These are phyloP conservation scores for Ochromonas danica DNA, from an alignment of 108 stramenopile genomes.

Conservation along the genomic window DNA sequence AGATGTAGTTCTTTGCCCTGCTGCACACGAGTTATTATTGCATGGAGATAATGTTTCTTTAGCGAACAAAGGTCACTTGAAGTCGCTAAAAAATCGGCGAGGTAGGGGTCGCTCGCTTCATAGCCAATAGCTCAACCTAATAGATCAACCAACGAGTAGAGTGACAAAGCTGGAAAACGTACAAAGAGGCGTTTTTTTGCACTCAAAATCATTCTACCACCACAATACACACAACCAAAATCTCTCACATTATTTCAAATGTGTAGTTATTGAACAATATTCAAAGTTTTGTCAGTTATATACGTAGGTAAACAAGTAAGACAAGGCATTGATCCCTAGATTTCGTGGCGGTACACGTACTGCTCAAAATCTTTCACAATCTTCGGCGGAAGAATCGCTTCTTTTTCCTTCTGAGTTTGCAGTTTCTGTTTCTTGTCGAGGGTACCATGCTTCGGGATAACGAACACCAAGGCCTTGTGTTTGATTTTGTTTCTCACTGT, in stretches of 20 bases:
- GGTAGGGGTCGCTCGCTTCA: conserved; percentile 12
- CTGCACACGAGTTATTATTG: conserved; percentile 15
- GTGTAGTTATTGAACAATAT: conserved; percentile 17
- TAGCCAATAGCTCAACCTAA: no score
- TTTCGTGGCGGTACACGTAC: conserved; percentile 9
- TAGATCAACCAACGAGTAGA: no score
- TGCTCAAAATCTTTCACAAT: conserved; percentile 17
- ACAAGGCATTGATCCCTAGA: conserved; percentile 15
- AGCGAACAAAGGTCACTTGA: conserved; percentile 15
- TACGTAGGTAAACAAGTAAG: conserved; percentile 16
- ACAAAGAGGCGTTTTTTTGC: conserved; percentile 15
- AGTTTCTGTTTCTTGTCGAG: conserved; percentile 15
- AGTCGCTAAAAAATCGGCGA: conserved; percentile 15
- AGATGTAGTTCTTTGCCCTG: conserved; percentile 15
- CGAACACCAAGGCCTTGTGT: conserved; percentile 13
- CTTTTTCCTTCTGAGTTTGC: conserved; percentile 15
- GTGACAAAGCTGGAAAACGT: conserved; percentile 15
- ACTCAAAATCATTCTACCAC: conserved; percentile 16
- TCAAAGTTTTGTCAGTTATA: conserved; percentile 17
- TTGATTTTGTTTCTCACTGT: conserved; percentile 17
- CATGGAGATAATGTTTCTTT: conserved; percentile 17
- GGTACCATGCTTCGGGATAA: conserved; percentile 14
- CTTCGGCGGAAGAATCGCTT: conserved; percentile 13
- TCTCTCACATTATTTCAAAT: conserved; percentile 17
- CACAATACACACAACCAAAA: conserved; percentile 16